These are phyloP conservation scores for Sporisorium iseilematis-ciliati DNA, from an alignment of 1,284 basidiomycete genomes.

Conservation along the genomic window DNA sequence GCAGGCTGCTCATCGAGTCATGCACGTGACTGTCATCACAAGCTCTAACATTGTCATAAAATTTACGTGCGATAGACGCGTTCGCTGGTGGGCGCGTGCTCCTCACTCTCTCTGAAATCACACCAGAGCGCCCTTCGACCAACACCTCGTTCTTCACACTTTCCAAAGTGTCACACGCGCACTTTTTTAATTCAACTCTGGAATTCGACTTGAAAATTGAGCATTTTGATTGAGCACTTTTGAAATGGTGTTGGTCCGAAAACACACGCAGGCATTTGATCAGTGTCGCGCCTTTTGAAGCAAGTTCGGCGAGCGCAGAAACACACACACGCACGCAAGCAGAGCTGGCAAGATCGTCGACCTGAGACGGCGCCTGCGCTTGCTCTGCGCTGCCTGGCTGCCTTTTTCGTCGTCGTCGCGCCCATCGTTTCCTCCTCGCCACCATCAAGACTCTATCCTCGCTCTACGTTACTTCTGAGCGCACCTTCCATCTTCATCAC, in stretches of 20 bases:
- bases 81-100: constrained; percentile 7
- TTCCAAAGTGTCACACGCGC: constrained; percentile 31
- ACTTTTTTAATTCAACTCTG: not conserved
- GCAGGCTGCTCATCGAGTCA: too few relatives aligned
- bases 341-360: not conserved
- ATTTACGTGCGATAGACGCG: constrained; percentile 26
- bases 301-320: not conserved
- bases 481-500: constrained; percentile 18
- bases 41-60: constrained; percentile 2
- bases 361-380: constrained; percentile 6
- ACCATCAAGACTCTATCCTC: constrained; percentile 42
- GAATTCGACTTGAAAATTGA: not conserved
- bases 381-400: not conserved
- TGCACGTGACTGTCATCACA: constrained; percentile 9
- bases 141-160: constrained; percentile 11
- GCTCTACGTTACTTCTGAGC: constrained; percentile 68
- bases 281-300: constrained; percentile 6
- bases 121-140: constrained; percentile 10
- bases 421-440: constrained; percentile 28
- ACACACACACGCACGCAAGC: constrained; percentile 1
- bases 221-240: not conserved
- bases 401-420: constrained; percentile 7
- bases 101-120: constrained; percentile 20
- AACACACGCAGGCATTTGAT: constrained; percentile 12
- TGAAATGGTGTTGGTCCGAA: constrained; percentile 28